Base-by-base conservation (phyloP, 1,284 basidiomycete genomes). In the Sphaerobolus stellatus region DNA sequence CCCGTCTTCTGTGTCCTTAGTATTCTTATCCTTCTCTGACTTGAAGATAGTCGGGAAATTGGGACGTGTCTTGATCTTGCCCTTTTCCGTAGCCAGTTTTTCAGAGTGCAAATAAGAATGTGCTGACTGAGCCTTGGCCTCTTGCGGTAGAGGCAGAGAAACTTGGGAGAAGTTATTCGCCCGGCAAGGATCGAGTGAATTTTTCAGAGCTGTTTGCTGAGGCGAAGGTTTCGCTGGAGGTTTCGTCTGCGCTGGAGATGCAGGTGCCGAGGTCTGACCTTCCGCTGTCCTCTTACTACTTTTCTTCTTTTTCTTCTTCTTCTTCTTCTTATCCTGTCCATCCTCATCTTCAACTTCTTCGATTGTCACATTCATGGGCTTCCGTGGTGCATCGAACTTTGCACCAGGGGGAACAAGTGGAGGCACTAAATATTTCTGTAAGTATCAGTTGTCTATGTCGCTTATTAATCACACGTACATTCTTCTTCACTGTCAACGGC, bases 301-400 rank as follows among this genome's bases (percentile, higher is more conserved):
- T 25, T 88, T 88, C 75, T 84, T 86, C 5, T 77, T 69, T 63
- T 85, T 88, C 67, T 82, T 84, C 66, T 82, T 76, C 61, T 78
- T 86, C 71, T 88, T 88, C 71, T 86, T 85, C 58, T 81, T 81
- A 4, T 36, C 33, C 13, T 36, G 13, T 36, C 18, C 78, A 22
- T 82, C 85, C 64, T 87, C 82, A 40, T 84, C 84, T 40, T 86
- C 83, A 0, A 80, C 82, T 34, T 88, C 86, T 61, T 88, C 86
- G 8, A 86, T 75, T 0, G 83, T 85, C 5, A 79, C 73, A 51
- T 75, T 76, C 31, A 72, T 69, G 49, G 68, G 72, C 62, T 74
- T 73, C 18, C 64, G 56, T 45, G 60, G 60, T 40, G 62, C n/a
- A n/a, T n/a, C n/a, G n/a, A n/a, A 47, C 6, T 50, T 29, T 34